A percentile compares a stretch with the other conserved stretches of the same genome.
Conservation (phyloP, 192 early-diverging fungal genomes). For the Backusella sp. region DNA sequence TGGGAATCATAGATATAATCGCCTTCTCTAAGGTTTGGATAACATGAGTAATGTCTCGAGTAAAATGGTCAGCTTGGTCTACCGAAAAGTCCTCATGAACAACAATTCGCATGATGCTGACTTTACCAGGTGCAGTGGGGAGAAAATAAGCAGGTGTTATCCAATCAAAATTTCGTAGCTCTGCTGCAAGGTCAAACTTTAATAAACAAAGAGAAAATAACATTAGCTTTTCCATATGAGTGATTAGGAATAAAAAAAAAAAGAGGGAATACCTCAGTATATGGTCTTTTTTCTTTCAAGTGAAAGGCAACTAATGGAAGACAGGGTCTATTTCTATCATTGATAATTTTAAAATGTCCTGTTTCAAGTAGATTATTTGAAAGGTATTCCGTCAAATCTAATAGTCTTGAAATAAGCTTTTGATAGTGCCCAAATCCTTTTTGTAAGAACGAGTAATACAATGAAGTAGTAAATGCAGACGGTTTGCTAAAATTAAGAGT, state of each 20-base stretch:
- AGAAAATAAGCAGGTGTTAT: conserved; percentile 74
- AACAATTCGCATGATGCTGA: conserved; percentile 65
- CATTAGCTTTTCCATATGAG: conserved; percentile 24
- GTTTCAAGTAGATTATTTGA: conserved; percentile 51
- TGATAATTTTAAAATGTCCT: conserved; percentile 61
- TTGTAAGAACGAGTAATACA: conserved; percentile 81
- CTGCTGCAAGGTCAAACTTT: conserved; percentile 56
- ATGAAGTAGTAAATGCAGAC: conserved; percentile 64
- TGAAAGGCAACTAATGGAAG: conserved; percentile 66
- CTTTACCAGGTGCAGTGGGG: conserved; percentile 42
- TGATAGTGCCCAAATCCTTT: conserved; percentile 63
- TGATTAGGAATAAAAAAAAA: conserved; percentile 1
- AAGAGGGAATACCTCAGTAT: conserved; percentile 31
- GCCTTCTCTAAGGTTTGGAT: conserved; percentile 11
- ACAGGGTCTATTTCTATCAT: conserved; percentile 39
- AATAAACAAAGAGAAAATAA: conserved; percentile 30
- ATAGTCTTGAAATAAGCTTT: conserved; percentile 64
- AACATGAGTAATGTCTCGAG: conserved; percentile 24
- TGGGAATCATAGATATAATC: background rate
- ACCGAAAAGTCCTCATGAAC: conserved; percentile 51
- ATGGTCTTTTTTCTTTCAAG: conserved; percentile 37
- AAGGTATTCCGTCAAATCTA: conserved; percentile 53
- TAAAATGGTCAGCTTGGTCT: conserved; percentile 21
- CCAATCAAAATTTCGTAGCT: conserved; percentile 67
- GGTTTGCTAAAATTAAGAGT: conserved; percentile 77